These are phyloP conservation scores for Helianthus tuberosus DNA, from an alignment of 129 eudicot genomes.

Conservation along the genomic window DNA sequence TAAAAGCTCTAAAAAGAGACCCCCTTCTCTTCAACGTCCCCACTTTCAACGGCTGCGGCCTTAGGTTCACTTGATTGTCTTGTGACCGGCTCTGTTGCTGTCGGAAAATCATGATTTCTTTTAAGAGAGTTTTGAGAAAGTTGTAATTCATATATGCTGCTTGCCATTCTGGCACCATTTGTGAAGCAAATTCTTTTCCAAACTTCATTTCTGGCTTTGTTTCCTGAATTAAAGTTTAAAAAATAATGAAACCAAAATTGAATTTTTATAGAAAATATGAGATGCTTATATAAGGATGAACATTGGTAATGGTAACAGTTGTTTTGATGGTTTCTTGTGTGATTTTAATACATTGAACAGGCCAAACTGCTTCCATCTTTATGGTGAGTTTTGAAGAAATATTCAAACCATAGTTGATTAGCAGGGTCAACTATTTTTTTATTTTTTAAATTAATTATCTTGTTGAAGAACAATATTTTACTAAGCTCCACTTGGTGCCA, in stretches of 20 bases:
- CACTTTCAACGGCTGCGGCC: background rate
- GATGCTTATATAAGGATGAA: background rate
- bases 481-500: no score
- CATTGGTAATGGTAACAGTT: background rate
- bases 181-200: constrained; percentile 17
- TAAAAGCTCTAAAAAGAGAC: constrained; percentile 40
- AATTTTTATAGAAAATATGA: background rate
- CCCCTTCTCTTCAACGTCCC: background rate
- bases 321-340: background rate
- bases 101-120: constrained; percentile 2
- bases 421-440: background rate
- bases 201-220: constrained; percentile 2
- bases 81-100: background rate
- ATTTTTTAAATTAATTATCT: no score
- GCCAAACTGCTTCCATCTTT: background rate
- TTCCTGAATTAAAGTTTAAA: background rate
- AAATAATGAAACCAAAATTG: background rate
- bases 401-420: background rate
- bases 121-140: constrained; percentile 12
- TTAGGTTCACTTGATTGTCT: background rate
- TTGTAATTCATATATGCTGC: constrained; percentile 20
- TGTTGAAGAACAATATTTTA: no score
- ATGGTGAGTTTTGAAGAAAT: background rate
- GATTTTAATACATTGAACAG: background rate
- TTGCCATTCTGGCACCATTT: constrained; percentile 10